Conservation (phyloP, 371 early-diverging fungal species). For the Entomophthora muscae region DNA sequence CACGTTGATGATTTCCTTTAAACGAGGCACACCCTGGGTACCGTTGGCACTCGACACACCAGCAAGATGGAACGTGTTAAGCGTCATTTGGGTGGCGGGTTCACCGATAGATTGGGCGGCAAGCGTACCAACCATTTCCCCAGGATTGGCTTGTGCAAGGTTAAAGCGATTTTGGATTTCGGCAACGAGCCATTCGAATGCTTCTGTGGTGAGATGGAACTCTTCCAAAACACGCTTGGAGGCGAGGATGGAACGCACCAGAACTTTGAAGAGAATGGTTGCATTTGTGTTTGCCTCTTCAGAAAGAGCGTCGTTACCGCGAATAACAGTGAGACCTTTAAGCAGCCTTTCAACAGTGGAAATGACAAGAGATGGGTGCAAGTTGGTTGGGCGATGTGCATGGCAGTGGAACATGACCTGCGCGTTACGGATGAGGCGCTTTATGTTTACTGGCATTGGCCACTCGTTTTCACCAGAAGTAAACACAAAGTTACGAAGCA, state of each 20-base stretch:
- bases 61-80: constrained; percentile 99
- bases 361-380: constrained; percentile 71
- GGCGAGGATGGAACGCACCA: constrained; percentile 68
- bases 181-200: constrained; percentile 90
- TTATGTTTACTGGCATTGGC: constrained; percentile 85
- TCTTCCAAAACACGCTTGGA: constrained; percentile 77
- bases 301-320: constrained; percentile 70
- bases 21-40: constrained; percentile 97
- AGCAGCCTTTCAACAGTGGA: constrained; percentile 48
- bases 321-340: constrained; percentile 64
- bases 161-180: constrained; percentile 84
- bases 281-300: constrained; percentile 82
- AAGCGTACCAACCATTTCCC: constrained; percentile 99
- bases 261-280: constrained; percentile 72
- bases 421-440: constrained; percentile 80
- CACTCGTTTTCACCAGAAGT: constrained; percentile 49
- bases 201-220: constrained; percentile 64
- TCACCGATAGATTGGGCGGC: constrained; percentile 99
- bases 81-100: constrained; percentile 99
- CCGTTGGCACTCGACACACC: constrained; percentile 97
- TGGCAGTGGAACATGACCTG: constrained; percentile 76
- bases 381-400: constrained; percentile 55
- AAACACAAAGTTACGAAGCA: constrained; percentile 62
- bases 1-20: constrained; percentile 99
- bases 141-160: constrained; percentile 80